Evolutionary conservation across 192 early-diverging fungal genomes (phyloP), one percentile per base, ranked within the genome.

Genomic region (Coemansia sp.): DNA sequence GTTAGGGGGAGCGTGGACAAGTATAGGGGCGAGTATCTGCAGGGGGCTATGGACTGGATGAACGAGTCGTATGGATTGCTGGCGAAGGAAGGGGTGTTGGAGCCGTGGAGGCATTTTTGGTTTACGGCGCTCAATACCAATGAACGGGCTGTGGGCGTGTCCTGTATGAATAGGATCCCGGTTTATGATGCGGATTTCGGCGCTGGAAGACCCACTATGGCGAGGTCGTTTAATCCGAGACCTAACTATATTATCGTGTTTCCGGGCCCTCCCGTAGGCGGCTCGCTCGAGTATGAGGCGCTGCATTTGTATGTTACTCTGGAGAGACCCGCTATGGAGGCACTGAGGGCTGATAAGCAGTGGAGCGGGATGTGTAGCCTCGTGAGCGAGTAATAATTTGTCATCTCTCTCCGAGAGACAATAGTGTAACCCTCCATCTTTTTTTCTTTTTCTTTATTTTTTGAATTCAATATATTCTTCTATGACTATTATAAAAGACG

Each of bases 101-200:
- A 74, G 36, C 77, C 77, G 6, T 79, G 77, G 77, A 64, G 72
- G 0, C 77, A 74, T 25, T 79, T 79, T 25, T 79, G 77, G 77
- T 79, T 79, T 37, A 62, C 77, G 2, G 72, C 72, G 6, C 37
- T 79, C 3, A 62, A 74, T 47, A 79, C 72, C 16, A 79, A 70
- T 31, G 11, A 58, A 0, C 18, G 72, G 0, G 42, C 68, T 3
- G 69, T 79, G 0, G 77, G 77, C 11, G 65, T 79, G 13, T 79
- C 77, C 45, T 79, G 72, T 9, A 79, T 79, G 77, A 62, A 74
- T 45, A 60, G 57, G 53, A 79, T 79, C 20, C 77, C 77, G 13
- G 43, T 79, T 12, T 79, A 79, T 23, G 72, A 71, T 11, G 72
- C 72, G 0, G 72, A 79, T 48, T 79, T 79, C 50, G 77, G 77